Conservation (phyloP, 441 rosid species). For the Daphne laureola region DNA sequence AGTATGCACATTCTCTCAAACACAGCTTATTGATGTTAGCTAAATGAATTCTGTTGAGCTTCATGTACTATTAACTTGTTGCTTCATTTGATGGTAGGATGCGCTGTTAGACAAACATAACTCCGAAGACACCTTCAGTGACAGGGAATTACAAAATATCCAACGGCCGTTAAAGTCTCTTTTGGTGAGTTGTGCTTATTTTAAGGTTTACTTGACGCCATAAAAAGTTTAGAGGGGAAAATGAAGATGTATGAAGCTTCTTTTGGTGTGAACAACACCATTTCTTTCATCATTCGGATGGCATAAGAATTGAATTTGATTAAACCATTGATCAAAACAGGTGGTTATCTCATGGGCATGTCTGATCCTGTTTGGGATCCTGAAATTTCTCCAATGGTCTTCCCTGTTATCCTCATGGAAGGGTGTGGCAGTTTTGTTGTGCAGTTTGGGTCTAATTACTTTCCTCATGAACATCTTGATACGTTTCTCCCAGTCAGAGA, state of each 20-base stretch:
- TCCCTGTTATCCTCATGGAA: slow-evolving; percentile 80
- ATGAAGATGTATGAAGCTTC: too few relatives aligned
- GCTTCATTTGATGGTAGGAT: slow-evolving; percentile 39
- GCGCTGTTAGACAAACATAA: slow-evolving; percentile 76
- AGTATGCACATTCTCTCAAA: too few relatives aligned
- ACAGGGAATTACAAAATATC: slow-evolving; percentile 58
- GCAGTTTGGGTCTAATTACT: slow-evolving; percentile 52
- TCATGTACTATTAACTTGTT: background rate
- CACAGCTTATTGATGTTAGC: too few relatives aligned
- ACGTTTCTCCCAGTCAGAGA: slow-evolving; percentile 86
- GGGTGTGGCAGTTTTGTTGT: slow-evolving; percentile 56
- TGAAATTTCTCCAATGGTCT: slow-evolving; percentile 79
- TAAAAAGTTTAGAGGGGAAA: too few relatives aligned
- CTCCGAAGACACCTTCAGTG: slow-evolving; percentile 71
- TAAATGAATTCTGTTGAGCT: too few relatives aligned
- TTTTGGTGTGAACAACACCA: too few relatives aligned
- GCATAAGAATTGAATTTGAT: too few relatives aligned
- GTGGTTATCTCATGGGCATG: slow-evolving; percentile 71
- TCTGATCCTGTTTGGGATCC: slow-evolving; percentile 43
- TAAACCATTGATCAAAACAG: slow-evolving; percentile 26
- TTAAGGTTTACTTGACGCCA: too few relatives aligned
- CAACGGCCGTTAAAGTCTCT: slow-evolving; percentile 78
- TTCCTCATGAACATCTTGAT: slow-evolving; percentile 81
- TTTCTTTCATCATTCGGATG: too few relatives aligned
- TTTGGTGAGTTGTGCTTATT: slow-evolving; percentile 35